A percentile compares a stretch with the other conserved stretches of the same genome.
phyloP scores from a whole-genome alignment of 352 stramenopile genomes.

The Globisporangium uncinulatum region DNA sequence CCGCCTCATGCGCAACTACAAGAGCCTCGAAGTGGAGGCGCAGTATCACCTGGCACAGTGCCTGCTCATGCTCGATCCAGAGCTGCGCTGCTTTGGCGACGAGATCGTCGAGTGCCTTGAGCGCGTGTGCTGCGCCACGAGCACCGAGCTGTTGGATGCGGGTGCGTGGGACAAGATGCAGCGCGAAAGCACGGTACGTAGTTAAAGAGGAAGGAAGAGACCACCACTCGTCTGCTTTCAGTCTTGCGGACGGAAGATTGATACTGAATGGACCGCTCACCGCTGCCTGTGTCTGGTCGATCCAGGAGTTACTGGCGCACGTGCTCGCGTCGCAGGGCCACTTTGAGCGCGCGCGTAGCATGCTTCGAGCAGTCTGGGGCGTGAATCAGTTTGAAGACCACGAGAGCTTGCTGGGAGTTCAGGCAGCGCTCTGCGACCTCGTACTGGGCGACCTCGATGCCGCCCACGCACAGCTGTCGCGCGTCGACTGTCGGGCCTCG shows the following conservation, averaged over 20 bases:
- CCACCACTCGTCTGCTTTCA: no score
- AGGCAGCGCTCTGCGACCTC: conserved; percentile 28
- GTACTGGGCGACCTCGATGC: conserved; percentile 9
- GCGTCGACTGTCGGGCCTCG: conserved; percentile 5
- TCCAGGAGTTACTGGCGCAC: conserved; percentile 44
- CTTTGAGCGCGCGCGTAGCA: conserved; percentile 15
- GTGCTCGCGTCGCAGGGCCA: conserved; percentile 20
- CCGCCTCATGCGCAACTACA: conserved; percentile 15
- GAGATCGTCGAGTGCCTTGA: conserved; percentile 29
- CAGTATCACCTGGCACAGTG: conserved; percentile 42
- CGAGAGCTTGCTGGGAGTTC: conserved; percentile 20
- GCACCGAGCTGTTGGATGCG: conserved; percentile 10
- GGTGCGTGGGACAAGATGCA: conserved; percentile 15
- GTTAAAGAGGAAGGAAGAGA: neutral
- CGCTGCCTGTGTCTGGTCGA: neutral
- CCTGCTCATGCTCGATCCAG: conserved; percentile 29
- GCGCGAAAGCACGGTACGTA: conserved; percentile 24
- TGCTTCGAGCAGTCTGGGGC: neutral
- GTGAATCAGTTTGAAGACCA: conserved; percentile 15
- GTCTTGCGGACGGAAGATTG: no score
- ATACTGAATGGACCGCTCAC: neutral
- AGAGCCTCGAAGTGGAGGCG: conserved; percentile 22
- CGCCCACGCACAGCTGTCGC: conserved; percentile 6
- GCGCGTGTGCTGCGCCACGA: conserved; percentile 11
- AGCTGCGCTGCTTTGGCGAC: conserved; percentile 16